phyloP scores from a whole-genome alignment of 1,139 yeast genomes.

The Groenewaldozyma auringiensis region DNA sequence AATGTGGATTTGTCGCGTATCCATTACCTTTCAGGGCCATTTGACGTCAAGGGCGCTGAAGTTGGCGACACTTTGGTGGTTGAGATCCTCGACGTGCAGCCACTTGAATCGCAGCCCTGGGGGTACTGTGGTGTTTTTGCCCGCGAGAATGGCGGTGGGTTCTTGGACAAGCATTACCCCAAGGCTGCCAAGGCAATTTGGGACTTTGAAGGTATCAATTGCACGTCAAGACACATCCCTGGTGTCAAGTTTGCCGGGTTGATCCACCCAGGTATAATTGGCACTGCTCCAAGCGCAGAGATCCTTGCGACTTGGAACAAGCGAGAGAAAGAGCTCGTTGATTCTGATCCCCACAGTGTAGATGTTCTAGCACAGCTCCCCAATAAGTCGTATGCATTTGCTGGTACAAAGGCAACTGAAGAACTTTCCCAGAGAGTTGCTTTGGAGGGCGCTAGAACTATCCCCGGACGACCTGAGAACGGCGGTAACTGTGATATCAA shows the following conservation, averaged over 20 bases:
- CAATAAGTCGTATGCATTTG: conserved; percentile 32
- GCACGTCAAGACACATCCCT: conserved; percentile 43
- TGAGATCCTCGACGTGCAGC: conserved; percentile 45
- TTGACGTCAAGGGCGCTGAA: conserved; percentile 38
- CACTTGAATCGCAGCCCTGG: conserved; percentile 46
- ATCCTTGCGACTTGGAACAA: conserved; percentile 39
- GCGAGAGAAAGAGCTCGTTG: conserved; percentile 32
- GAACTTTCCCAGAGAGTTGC: conserved; percentile 30
- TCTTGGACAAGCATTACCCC: conserved; percentile 42
- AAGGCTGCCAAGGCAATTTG: conserved; percentile 45
- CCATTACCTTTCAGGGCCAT: conserved; percentile 45
- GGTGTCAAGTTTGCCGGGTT: conserved; percentile 36
- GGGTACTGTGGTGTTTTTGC: conserved; percentile 45
- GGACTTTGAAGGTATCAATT: conserved; percentile 44
- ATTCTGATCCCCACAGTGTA: conserved; percentile 16
- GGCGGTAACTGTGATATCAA: conserved; percentile 50
- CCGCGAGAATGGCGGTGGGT: conserved; percentile 44
- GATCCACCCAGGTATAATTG: conserved; percentile 46
- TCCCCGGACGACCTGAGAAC: conserved; percentile 46
- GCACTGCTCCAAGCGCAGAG: conserved; percentile 41
- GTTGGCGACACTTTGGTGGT: conserved; percentile 45
- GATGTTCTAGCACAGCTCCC: conserved; percentile 39
- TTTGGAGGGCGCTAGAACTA: conserved; percentile 42
- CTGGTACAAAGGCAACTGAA: conserved; percentile 32
- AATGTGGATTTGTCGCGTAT: conserved; percentile 39